A percentile compares a stretch with the other conserved stretches of the same genome.
Evolutionary conservation across 306 rosid species (phyloP).

Genomic region (Oxytropis ochrocephala): DNA sequence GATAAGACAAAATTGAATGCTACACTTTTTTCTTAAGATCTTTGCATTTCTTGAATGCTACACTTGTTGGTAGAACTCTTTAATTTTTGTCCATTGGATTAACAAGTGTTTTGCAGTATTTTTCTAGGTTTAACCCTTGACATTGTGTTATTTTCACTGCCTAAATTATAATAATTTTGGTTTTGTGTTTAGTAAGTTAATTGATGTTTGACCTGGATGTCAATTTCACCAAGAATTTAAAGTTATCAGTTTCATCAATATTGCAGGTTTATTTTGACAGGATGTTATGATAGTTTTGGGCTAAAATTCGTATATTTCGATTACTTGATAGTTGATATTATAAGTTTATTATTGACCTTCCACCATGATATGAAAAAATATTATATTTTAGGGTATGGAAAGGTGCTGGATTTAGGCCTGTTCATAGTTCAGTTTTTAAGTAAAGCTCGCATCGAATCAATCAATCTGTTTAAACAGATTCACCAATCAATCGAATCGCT

Average conservation of each 20-base stretch:
- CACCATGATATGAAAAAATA: not conserved
- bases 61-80: not conserved
- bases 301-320: conserved; percentile 1
- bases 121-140: not conserved
- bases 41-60: not conserved
- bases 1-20: too few relatives aligned
- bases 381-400: conserved; percentile 64
- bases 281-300: conserved; percentile 84
- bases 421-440: too few relatives aligned
- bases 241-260: conserved; percentile 6
- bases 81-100: not conserved
- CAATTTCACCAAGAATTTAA: not conserved
- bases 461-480: too few relatives aligned
- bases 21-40: not conserved
- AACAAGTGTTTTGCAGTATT: not conserved
- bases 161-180: not conserved
- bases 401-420: conserved; percentile 52
- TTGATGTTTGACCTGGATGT: not conserved
- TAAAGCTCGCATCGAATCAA: too few relatives aligned
- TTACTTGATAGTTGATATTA: not conserved
- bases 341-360: conserved; percentile 13
- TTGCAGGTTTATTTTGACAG: conserved; percentile 92
- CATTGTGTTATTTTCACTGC: not conserved
- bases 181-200: not conserved
- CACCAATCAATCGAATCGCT: too few relatives aligned